Evolutionary conservation across 768 basidiomycete species (phyloP).

Genomic region (Lyophyllum atratum): DNA sequence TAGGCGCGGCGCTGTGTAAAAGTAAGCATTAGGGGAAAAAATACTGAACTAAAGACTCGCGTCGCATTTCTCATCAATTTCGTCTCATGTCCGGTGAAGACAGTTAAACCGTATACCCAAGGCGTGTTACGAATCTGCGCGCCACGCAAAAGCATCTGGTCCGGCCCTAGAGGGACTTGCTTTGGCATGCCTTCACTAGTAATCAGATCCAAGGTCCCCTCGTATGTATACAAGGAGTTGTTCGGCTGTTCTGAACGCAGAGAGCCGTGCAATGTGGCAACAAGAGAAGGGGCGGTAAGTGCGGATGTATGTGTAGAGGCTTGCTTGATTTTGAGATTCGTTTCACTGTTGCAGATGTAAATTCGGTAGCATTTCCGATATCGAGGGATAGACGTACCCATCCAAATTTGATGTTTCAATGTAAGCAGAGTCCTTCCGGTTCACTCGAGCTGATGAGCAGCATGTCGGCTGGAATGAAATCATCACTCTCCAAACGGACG

Average conservation of each 20-base stretch:
- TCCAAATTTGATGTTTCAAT: conserved; percentile 98
- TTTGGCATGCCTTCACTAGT: conserved; percentile 60
- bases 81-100: conserved; percentile 97
- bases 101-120: conserved; percentile 93
- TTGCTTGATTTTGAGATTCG: conserved; percentile 99
- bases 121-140: conserved; percentile 95
- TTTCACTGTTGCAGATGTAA: conserved; percentile 63
- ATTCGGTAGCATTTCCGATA: neutral
- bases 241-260: conserved; percentile 97
- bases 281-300: conserved; percentile 77
- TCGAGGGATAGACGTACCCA: conserved; percentile 55
- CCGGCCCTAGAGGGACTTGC: conserved; percentile 90
- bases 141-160: conserved; percentile 91
- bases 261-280: conserved; percentile 74
- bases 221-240: conserved; percentile 95
- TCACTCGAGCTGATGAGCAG: conserved; percentile 87
- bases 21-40: neutral
- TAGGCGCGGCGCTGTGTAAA: conserved; percentile 80
- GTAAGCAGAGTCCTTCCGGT: conserved; percentile 95
- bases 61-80: conserved; percentile 98
- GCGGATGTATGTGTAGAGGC: conserved; percentile 79
- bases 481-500: conserved; percentile 86
- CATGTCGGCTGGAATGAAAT: conserved; percentile 96
- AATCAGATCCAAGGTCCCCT: conserved; percentile 73
- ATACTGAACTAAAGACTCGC: conserved; percentile 47